Conservation (phyloP, 345 rosid genomes). For the Lepidium didymum region DNA sequence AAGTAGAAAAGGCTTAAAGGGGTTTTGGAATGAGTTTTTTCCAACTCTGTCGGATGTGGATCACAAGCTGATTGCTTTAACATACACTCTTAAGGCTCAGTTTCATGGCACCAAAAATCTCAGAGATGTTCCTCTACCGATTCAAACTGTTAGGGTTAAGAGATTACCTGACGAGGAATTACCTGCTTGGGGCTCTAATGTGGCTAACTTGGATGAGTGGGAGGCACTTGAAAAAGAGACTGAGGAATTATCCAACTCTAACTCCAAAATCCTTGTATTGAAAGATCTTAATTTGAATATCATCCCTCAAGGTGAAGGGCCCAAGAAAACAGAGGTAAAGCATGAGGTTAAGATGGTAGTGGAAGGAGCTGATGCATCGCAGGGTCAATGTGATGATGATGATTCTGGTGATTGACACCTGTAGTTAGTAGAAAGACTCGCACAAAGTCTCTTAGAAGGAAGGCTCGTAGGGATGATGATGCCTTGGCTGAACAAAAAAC, state of each 20-base stretch:
- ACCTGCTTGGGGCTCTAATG: slow-evolving; percentile 94
- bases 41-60: slow-evolving; percentile 80
- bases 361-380: slow-evolving; percentile 82
- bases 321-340: slow-evolving; percentile 51
- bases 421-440: slow-evolving; percentile 92
- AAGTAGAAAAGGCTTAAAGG: background rate
- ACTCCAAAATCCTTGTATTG: slow-evolving; percentile 69
- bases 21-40: background rate
- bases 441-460: slow-evolving; percentile 67
- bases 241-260: slow-evolving; percentile 33
- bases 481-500: slow-evolving; percentile 53
- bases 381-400: slow-evolving; percentile 41
- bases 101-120: slow-evolving; percentile 66
- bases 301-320: background rate
- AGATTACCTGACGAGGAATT: slow-evolving; percentile 74
- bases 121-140: slow-evolving; percentile 69
- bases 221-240: slow-evolving; percentile 57
- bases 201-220: slow-evolving; percentile 85
- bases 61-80: slow-evolving; percentile 68
- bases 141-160: slow-evolving; percentile 56
- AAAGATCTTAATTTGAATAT: slow-evolving; percentile 54
- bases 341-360: slow-evolving; percentile 86
- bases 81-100: slow-evolving; percentile 69
- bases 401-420: slow-evolving; percentile 68
- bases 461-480: slow-evolving; percentile 52